Base-by-base conservation (phyloP, 495 filamentous ascomycete genomes). In the Entonaema liquescens region DNA sequence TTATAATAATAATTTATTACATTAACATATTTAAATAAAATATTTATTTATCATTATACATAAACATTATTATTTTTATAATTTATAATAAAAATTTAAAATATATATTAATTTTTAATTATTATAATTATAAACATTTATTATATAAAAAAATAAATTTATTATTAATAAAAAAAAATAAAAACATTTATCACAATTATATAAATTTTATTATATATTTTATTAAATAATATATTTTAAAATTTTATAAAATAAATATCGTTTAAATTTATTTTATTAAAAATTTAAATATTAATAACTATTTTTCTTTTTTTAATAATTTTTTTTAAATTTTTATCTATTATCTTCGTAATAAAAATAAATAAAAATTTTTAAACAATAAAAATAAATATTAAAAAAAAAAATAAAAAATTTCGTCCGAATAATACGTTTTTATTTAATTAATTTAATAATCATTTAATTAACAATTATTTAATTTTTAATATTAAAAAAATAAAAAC, bases 51-150 rank as follows among this genome's bases (percentile, higher is more conserved):
- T 21, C 12, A 26, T 52, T 52, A 52, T 4, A 52, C 13, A 28
- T 52, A 52, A 52, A 28, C 12, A 13, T 52, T 52, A 52, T 52
- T 52, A 25, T 52, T 52, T 52, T 52, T 52, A 52, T 52, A 52
- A 28, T n/a, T 26, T 52, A 52, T 52, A 9, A 52, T 52, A 25
- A 52, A 15, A 28, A 21, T 21, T 21, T 52, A 13, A 28, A 52
- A 52, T 4, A 52, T 52, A 52, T 52, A 52, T 52, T 52, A 52
- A 2, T 11, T 50, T 50, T 21, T 50, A 21, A 50, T 19, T 23
- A 17, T 50, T 7, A 25, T 50, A 21, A 52, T 52, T 21, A 52
- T 52, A 25, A 52, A 28, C 1, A 3, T 21, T 52, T 52, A 52
- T 52, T 28, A 5, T 6, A 28, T 52, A 25, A 28, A 52, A 25